These are phyloP conservation scores for Cicer arietinum DNA, from an alignment of 306 rosid genomes.

Conservation along the genomic window DNA sequence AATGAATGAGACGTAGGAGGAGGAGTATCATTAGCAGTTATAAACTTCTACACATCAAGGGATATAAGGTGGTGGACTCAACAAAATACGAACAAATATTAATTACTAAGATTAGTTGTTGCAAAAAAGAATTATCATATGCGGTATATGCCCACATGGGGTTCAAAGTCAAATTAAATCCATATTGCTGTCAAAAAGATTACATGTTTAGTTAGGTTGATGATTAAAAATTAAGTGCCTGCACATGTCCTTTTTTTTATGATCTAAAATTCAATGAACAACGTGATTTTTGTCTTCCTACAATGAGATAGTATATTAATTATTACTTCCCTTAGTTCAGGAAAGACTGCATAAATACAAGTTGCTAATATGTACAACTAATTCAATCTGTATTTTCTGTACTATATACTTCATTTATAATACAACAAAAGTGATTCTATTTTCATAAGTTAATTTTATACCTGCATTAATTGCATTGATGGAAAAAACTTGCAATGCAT, in stretches of 20 bases:
- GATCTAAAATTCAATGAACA: constrained; percentile 44
- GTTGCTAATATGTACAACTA: constrained; percentile 32
- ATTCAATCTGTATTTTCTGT: constrained; percentile 31
- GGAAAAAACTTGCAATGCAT: constrained; percentile 36
- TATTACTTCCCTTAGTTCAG: constrained; percentile 17
- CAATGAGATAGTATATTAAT: constrained; percentile 15
- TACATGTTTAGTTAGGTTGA: constrained; percentile 41
- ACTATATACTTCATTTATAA: constrained; percentile 30
- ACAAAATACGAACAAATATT: too few species aligned
- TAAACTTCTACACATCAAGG: constrained; percentile 11
- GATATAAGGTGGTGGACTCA: too few species aligned
- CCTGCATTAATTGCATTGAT: constrained; percentile 34
- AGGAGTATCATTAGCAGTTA: constrained; percentile 2
- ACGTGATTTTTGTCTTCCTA: constrained; percentile 46
- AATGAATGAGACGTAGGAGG: background rate
- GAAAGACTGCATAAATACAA: constrained; percentile 7
- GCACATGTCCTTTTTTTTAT: constrained; percentile 45
- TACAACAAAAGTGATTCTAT: constrained; percentile 36
- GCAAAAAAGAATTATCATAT: too few species aligned
- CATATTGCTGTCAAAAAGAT: constrained; percentile 41
- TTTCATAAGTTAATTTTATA: constrained; percentile 27
- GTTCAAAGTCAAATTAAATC: constrained; percentile 45
- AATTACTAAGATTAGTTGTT: too few species aligned
- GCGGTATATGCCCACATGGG: constrained; percentile 35
- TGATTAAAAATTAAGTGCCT: constrained; percentile 34